Evolutionary conservation across 2,329 filamentous ascomycete genomes (phyloP).

Genomic region (Venturia asperata): DNA sequence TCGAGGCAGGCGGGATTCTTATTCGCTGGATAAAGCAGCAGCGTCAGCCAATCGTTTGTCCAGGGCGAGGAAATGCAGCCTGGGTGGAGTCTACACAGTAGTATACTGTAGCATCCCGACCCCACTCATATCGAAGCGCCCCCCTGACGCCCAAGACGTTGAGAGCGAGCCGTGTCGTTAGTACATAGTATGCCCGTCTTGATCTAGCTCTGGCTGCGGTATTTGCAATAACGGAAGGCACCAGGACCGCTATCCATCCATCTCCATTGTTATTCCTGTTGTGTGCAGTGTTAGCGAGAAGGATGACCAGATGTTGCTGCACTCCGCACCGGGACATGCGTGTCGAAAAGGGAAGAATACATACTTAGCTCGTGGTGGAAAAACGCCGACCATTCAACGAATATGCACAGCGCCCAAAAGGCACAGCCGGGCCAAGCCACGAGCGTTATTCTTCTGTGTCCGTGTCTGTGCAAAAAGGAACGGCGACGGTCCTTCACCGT

Average conservation of each 20-base stretch:
- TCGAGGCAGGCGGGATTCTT: background rate
- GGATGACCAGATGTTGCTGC: background rate
- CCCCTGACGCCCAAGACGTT: conserved; percentile 8
- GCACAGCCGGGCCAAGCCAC: background rate
- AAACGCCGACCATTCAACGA: background rate
- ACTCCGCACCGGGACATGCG: background rate
- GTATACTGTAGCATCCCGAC: background rate
- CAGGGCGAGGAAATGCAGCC: background rate
- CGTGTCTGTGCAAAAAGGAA: background rate
- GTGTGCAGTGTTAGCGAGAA: background rate
- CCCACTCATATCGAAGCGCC: conserved; percentile 1
- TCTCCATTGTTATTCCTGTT: no score
- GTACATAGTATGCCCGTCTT: background rate
- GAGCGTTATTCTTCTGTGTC: background rate
- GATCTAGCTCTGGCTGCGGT: background rate
- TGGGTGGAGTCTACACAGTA: no score
- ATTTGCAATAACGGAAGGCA: background rate
- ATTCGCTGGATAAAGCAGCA: background rate
- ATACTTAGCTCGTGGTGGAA: conserved; percentile 2
- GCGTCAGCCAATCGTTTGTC: background rate
- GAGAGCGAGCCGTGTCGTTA: background rate
- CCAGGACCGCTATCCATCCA: no score
- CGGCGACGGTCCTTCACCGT: background rate
- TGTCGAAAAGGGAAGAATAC: background rate
- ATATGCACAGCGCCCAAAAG: conserved; percentile 4